Conservation (phyloP, 192 early-diverging fungal species). For the Backusella circina region DNA sequence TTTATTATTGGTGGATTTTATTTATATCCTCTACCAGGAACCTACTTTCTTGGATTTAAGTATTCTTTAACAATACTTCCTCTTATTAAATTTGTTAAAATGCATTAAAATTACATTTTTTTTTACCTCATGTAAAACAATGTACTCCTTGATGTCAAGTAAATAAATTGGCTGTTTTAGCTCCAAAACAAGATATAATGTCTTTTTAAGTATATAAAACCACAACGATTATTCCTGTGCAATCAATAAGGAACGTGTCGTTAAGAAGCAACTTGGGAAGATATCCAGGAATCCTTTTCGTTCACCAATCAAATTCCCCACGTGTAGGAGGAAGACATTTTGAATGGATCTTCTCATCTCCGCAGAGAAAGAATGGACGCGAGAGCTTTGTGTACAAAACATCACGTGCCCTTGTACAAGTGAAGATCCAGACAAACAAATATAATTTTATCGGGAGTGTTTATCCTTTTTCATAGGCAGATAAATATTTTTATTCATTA, state of each 20-base stretch:
- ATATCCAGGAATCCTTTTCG: not conserved
- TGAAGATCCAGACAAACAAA: not conserved
- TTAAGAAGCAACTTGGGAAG: not conserved
- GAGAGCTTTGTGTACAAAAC: not conserved
- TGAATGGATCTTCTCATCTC: slow-evolving; percentile 1
- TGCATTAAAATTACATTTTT: not conserved
- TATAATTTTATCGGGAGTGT: not conserved
- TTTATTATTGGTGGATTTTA: not conserved
- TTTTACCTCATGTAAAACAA: not conserved
- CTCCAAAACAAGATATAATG: not conserved
- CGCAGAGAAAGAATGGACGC: not conserved
- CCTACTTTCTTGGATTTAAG: not conserved
- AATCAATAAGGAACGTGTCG: slow-evolving; percentile 1
- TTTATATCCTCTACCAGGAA: not conserved
- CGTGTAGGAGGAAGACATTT: not conserved
- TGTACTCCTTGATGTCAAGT: not conserved
- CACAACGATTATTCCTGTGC: not conserved
- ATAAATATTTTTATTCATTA: not conserved
- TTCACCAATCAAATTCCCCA: not conserved
- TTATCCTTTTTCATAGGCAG: not conserved
- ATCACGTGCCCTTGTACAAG: not conserved
- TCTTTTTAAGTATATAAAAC: not conserved
- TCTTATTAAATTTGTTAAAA: not conserved
- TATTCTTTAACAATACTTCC: not conserved
- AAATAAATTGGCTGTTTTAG: not conserved